Base-by-base conservation (phyloP, 2,329 filamentous ascomycete genomes). In the Cordyceps javanica region DNA sequence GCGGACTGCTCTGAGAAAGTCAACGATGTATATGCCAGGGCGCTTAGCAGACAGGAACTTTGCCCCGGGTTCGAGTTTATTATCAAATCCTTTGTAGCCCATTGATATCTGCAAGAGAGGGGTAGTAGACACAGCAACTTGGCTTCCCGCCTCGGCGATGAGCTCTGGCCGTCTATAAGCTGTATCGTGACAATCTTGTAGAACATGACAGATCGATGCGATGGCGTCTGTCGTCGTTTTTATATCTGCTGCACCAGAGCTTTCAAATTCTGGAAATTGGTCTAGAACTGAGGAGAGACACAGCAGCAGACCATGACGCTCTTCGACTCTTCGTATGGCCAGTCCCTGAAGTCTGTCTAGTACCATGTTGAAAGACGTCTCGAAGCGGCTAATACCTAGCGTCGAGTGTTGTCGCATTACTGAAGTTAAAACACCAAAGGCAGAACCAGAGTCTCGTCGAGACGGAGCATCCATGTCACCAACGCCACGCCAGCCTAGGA, bases 401-500 rank as follows among this genome's bases (percentile, higher is more conserved):
- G 51, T 75, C 66, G 38, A 67, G 64, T n/a, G 55, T 7, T 70
- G 58, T 10, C 74, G 72, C 36, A 75, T 65, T 58, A 75, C 72
- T 36, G 69, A 74, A 61, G 72, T 77, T 5, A 92, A 68, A 1
- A 70, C 67, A 6, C 90, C 90, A 64, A 93, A 85, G 0, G 89
- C 86, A 1, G 72, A 72, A 1, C 89, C 90, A 14, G 91, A 87
- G 51, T 83, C 81, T 63, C 90, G 81, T 60, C 94, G 82, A 2
- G 91, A 90, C 6, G 80, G 75, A 0, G 85, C 80, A 69, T 97
- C 91, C 9, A 85, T 77, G 62, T 95, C 90, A 0, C 87, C 86
- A n/a, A 95, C 82, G 1, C 94, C 94, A 69, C 93, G 82, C 94
- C 94, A 99, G 21, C 84, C 86, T 13, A 95, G 75, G 7, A 96